Conservation (phyloP, 495 filamentous ascomycete genomes). For the Trichoderma parareesei region DNA sequence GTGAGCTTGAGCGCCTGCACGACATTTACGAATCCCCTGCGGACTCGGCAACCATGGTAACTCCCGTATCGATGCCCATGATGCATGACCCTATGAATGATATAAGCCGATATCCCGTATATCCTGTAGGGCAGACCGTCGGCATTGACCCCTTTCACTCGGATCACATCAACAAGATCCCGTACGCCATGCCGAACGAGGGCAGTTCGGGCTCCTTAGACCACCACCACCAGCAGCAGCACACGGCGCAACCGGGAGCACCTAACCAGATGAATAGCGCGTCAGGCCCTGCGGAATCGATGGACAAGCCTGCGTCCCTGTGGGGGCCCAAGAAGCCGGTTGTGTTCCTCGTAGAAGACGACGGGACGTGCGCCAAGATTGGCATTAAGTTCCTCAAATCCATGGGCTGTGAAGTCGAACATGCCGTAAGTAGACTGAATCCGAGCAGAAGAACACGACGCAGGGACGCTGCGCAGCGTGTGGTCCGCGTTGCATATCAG, state of each 20-base stretch:
- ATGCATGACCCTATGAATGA: constrained; percentile 50
- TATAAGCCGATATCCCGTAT: constrained; percentile 67
- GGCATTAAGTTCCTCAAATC: constrained; percentile 88
- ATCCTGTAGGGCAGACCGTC: constrained; percentile 79
- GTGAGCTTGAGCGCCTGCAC: constrained; percentile 67
- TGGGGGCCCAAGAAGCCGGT: constrained; percentile 76
- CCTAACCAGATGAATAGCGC: constrained; percentile 20
- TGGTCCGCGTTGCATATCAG: neutral
- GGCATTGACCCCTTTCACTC: constrained; percentile 93
- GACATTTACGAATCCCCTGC: constrained; percentile 56
- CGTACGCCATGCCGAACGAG: constrained; percentile 52
- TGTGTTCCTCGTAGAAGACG: constrained; percentile 91
- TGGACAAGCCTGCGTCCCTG: constrained; percentile 26
- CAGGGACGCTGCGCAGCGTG: neutral
- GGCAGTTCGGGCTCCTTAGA: constrained; percentile 18
- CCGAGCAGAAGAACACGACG: neutral
- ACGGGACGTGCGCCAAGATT: constrained; percentile 87
- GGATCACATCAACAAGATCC: constrained; percentile 89
- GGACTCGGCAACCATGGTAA: constrained; percentile 26
- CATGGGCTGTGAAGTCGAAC: constrained; percentile 83
- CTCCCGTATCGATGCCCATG: constrained; percentile 24
- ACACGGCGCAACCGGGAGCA: constrained; percentile 3
- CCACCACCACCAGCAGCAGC: constrained; percentile 16
- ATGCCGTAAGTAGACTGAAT: constrained; percentile 58
- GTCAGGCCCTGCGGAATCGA: constrained; percentile 13